Conservation (phyloP, 2,329 filamentous ascomycete genomes). For the Xylaria sp. region DNA sequence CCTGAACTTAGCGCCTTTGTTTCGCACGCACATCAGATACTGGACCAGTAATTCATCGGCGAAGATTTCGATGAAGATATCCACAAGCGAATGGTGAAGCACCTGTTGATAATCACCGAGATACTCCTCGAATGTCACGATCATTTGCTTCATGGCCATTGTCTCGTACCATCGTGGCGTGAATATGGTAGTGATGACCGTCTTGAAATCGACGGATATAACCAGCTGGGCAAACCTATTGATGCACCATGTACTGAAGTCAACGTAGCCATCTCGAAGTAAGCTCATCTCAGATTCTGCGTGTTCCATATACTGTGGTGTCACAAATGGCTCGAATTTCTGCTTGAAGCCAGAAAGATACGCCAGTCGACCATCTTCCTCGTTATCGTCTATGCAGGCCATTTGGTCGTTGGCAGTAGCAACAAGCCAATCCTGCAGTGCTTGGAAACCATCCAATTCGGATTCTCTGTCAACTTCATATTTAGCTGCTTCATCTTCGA, state of each 20-base stretch:
- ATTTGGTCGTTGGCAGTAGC: conserved; percentile 99
- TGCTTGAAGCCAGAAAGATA: conserved; percentile 89
- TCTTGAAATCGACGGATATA: conserved; percentile 87
- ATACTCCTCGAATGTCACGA: conserved; percentile 95
- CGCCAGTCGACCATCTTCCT: conserved; percentile 76
- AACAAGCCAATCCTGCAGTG: conserved; percentile 93
- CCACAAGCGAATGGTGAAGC: conserved; percentile 85
- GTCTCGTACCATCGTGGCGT: conserved; percentile 87
- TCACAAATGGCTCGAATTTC: conserved; percentile 83
- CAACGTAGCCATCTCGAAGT: conserved; percentile 91
- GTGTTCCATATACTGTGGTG: conserved; percentile 80
- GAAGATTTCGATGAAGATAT: conserved; percentile 93
- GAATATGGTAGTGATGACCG: conserved; percentile 89
- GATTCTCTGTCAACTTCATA: conserved; percentile 69
- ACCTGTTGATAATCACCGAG: conserved; percentile 85
- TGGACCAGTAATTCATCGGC: conserved; percentile 88
- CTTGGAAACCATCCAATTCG: conserved; percentile 75
- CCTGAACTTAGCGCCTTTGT: conserved; percentile 89
- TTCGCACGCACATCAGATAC: conserved; percentile 86
- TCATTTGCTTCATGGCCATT: conserved; percentile 91
- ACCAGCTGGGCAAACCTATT: conserved; percentile 86
- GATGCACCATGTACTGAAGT: conserved; percentile 93
- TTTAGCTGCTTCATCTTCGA: conserved; percentile 83
- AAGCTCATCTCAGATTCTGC: conserved; percentile 76
- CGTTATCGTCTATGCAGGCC: conserved; percentile 93